Percentiles rank a stretch among this genome's conserved stretches.
Evolutionary conservation across 2,329 filamentous ascomycete genomes (phyloP).

Genomic region (Hypoxylon sp.): DNA sequence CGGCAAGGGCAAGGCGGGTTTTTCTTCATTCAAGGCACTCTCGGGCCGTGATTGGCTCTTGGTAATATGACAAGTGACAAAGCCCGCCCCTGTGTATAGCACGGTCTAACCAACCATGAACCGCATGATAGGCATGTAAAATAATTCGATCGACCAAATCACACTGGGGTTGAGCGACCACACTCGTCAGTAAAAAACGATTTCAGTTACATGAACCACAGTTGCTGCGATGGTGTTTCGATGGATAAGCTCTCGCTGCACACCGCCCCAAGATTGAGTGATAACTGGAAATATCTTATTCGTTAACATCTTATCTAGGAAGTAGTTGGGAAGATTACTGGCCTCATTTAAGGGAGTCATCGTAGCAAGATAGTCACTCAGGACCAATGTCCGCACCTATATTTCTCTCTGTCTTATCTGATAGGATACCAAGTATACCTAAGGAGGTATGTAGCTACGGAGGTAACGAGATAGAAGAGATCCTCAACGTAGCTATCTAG

Average conservation of each 20-base stretch:
- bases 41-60: constrained; percentile 3
- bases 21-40: neutral
- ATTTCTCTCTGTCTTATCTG: neutral
- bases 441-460: too few relatives aligned
- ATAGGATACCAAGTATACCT: too few relatives aligned
- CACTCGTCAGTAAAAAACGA: constrained; percentile 1
- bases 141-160: constrained; percentile 4
- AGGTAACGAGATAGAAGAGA: neutral
- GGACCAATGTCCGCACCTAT: neutral
- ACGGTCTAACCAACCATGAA: neutral
- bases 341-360: neutral
- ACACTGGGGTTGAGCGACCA: constrained; percentile 1
- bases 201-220: constrained; percentile 8
- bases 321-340: neutral
- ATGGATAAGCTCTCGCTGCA: neutral
- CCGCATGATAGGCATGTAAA: constrained; percentile 8
- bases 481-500: neutral
- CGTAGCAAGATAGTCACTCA: neutral
- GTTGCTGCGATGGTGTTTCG: neutral
- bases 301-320: neutral
- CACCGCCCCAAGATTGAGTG: neutral
- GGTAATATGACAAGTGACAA: constrained; percentile 5
- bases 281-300: constrained; percentile 1
- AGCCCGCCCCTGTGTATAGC: constrained; percentile 1
- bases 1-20: neutral